These are phyloP conservation scores for Didymella lethalis DNA, from an alignment of 2,329 filamentous ascomycete species.

Conservation along the genomic window DNA sequence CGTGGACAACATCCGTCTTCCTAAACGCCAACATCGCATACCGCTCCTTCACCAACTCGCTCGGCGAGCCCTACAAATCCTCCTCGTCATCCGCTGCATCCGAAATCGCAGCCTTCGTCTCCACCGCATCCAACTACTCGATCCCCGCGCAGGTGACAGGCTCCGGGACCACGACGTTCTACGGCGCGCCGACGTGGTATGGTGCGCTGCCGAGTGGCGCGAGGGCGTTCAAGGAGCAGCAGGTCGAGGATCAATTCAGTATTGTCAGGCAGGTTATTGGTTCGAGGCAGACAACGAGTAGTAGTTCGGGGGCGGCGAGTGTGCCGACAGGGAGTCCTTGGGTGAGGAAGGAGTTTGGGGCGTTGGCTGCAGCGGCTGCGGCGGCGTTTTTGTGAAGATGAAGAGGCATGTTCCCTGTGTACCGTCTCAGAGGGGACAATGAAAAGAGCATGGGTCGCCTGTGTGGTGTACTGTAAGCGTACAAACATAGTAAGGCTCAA, in stretches of 20 bases:
- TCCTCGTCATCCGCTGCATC: constrained; percentile 38
- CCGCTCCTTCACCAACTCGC: constrained; percentile 29
- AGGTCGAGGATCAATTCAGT: constrained; percentile 43
- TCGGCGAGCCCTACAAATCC: constrained; percentile 38
- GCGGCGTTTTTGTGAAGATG: constrained; percentile 34
- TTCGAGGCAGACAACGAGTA: constrained; percentile 25
- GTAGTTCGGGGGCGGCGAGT: constrained; percentile 28
- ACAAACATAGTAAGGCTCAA: too few species aligned
- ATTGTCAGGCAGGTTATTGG: constrained; percentile 37
- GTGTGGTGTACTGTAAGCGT: too few species aligned
- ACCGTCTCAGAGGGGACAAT: too few species aligned
- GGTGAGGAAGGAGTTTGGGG: constrained; percentile 35
- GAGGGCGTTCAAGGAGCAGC: constrained; percentile 42
- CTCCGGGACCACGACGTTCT: constrained; percentile 31
- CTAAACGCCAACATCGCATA: constrained; percentile 38
- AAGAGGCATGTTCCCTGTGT: too few species aligned
- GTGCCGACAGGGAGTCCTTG: constrained; percentile 34
- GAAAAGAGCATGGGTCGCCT: too few species aligned
- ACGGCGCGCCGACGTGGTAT: constrained; percentile 41
- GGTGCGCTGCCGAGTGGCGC: constrained; percentile 39
- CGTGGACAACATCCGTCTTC: constrained; percentile 41
- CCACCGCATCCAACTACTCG: constrained; percentile 35
- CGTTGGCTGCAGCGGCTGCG: constrained; percentile 40
- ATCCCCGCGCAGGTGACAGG: constrained; percentile 40
- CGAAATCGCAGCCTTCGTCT: constrained; percentile 37